These are phyloP conservation scores for Venturia effusa DNA, from an alignment of 2,329 filamentous ascomycete species.

Conservation along the genomic window DNA sequence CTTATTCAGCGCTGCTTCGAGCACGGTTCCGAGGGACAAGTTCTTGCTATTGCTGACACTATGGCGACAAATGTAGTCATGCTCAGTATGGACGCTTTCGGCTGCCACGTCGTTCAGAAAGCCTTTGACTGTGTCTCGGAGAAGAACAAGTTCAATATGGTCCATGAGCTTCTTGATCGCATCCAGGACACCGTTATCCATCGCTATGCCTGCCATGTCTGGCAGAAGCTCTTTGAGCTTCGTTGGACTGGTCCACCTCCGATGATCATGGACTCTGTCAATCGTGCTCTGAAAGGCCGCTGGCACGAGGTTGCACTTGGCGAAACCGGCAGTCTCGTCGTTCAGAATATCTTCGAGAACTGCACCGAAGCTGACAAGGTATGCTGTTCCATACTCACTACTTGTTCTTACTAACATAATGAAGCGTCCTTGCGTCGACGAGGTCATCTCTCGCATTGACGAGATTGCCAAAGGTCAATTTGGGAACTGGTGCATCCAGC, in stretches of 20 bases:
- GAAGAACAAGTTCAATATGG: conserved; percentile 96
- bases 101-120: conserved; percentile 96
- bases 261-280: conserved; percentile 98
- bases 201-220: conserved; percentile 96
- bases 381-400: conserved; percentile 14
- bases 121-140: conserved; percentile 96
- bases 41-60: conserved; percentile 86
- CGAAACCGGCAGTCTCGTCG: conserved; percentile 93
- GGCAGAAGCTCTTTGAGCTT: conserved; percentile 98
- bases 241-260: conserved; percentile 91
- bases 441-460: conserved; percentile 90
- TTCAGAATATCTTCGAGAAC: conserved; percentile 99
- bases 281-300: conserved; percentile 88
- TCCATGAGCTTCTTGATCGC: conserved; percentile 87
- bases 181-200: conserved; percentile 98
- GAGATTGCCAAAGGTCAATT: conserved; percentile 96
- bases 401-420: conserved; percentile 13
- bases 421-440: conserved; percentile 94
- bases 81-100: conserved; percentile 96
- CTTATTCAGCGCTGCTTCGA: conserved; percentile 98
- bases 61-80: conserved; percentile 90
- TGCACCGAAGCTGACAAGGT: conserved; percentile 98
- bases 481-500: conserved; percentile 99
- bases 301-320: conserved; percentile 97
- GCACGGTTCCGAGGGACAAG: conserved; percentile 88